A percentile compares a stretch with the other conserved stretches of the same genome.
These are phyloP conservation scores for Rosa chinensis DNA, from an alignment of 306 rosid species.

Conservation along the genomic window DNA sequence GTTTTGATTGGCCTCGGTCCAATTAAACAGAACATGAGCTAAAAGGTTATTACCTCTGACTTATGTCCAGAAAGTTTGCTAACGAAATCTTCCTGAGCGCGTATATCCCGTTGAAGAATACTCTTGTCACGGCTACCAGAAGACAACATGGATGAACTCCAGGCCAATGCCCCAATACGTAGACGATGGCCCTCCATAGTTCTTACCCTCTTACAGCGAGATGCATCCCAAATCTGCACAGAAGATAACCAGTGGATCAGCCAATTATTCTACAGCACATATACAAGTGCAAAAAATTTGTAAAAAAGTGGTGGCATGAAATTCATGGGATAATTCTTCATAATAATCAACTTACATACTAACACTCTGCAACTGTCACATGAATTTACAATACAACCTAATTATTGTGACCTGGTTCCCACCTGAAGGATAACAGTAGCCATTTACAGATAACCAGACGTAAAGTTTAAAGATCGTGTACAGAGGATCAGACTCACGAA, in stretches of 20 bases:
- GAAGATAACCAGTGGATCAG: constrained; percentile 26
- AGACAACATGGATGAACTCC: constrained; percentile 83
- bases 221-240: constrained; percentile 90
- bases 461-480: neutral
- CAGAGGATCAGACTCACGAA: neutral
- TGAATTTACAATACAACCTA: neutral
- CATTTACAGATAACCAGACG: neutral
- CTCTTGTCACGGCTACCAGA: constrained; percentile 88
- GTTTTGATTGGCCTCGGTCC: neutral
- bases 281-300: neutral
- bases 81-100: constrained; percentile 85
- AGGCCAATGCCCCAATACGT: constrained; percentile 85
- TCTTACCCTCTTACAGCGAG: constrained; percentile 81
- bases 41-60: constrained; percentile 68
- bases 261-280: constrained; percentile 15
- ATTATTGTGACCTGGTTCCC: neutral
- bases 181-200: constrained; percentile 83
- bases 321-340: neutral
- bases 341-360: neutral
- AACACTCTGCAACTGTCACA: neutral
- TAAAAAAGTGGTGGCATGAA: constrained; percentile 21
- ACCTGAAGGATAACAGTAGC: neutral
- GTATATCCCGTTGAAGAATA: constrained; percentile 89
- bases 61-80: constrained; percentile 87
- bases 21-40: constrained; percentile 26